Base-by-base conservation (phyloP, 31 red algal species). In the Endocladia muricata region DNA sequence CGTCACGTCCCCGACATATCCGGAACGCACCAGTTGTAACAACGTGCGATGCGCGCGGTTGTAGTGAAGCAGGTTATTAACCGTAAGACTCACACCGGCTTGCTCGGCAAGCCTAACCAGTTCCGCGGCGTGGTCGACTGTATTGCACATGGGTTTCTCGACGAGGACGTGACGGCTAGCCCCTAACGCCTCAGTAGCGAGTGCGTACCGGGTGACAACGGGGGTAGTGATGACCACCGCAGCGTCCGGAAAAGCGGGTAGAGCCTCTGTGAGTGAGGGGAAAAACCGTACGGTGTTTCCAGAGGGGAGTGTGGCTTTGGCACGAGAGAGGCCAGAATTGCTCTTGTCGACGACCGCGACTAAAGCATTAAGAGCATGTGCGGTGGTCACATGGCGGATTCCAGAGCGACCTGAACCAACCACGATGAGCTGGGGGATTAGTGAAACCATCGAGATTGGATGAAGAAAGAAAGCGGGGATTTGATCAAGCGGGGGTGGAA, bases 71-170 rank as follows among this genome's bases (percentile, higher is more conserved):
- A 94, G 52, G 63, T 94, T 84, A 49, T 87, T 78, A 30, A 94
- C 90, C 83, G 76, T 81, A 0, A 94, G 83, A 2, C 40, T 68
- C 28, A 79, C 61, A 5, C 55, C 39, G 55, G 36, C 67, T 2
- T 36, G 28, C 7, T 51, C 23, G 0, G 84, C 91, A 35, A 71
- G 41, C 0, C 41, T 23, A 9, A 69, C 67, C 4, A 94, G 59
- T 61, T 32, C 33, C 44, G 42, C 38, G 5, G 85, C 91, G 36
- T 82, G n/a, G 5, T 57, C 28, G 35, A 82, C n/a, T 48, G 63
- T 52, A 47, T 71, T 68, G 31, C 83, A 88, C 33, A 94, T 22
- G 23, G 91, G 91, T 73, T 94, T 94, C 56, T 94, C 91, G 38
- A 94, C 84, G 0, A 94, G 60, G 17, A 88, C 77, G 47, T 83